Evolutionary conservation across 129 eudicot genomes (phyloP).

Genomic region (Saposhnikovia divaricata): DNA sequence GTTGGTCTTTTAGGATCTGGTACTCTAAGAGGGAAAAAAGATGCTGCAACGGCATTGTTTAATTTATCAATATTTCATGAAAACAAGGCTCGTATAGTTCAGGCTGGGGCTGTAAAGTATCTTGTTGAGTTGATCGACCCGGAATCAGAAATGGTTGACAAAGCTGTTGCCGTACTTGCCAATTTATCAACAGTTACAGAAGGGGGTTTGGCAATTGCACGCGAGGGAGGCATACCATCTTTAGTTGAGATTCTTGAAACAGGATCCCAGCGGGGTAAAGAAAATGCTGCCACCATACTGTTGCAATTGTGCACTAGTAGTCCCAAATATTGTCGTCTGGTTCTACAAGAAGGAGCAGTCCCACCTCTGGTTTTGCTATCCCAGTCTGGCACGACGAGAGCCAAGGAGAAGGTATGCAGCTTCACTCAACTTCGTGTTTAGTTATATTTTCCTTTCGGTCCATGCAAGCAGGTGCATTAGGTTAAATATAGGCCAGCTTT

Average conservation of each 20-base stretch:
- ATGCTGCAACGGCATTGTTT: constrained; percentile 86
- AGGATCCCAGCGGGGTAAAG: constrained; percentile 88
- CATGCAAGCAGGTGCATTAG: neutral
- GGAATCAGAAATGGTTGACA: constrained; percentile 64
- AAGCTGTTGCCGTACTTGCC: constrained; percentile 81
- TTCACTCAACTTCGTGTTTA: neutral
- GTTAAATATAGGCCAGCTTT: neutral
- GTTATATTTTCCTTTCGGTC: neutral
- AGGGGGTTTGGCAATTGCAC: constrained; percentile 66
- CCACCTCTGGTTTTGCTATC: constrained; percentile 92
- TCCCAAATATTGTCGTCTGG: constrained; percentile 69
- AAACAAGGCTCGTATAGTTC: constrained; percentile 86
- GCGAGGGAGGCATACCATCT: constrained; percentile 70
- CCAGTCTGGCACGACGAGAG: constrained; percentile 82
- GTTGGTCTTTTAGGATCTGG: constrained; percentile 67
- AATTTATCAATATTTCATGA: constrained; percentile 85
- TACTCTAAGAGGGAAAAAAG: constrained; percentile 82
- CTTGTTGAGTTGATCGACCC: constrained; percentile 67
- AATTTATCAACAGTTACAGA: constrained; percentile 63
- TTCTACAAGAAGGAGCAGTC: constrained; percentile 96
- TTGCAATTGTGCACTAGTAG: constrained; percentile 71
- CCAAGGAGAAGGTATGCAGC: constrained; percentile 77
- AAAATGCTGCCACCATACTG: constrained; percentile 75
- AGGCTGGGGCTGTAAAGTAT: constrained; percentile 78
- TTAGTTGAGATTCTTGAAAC: constrained; percentile 80